Evolutionary conservation across 345 rosid genomes (phyloP), one percentile per base, ranked within the genome.

Genomic region (Hibiscus tridactylites): DNA sequence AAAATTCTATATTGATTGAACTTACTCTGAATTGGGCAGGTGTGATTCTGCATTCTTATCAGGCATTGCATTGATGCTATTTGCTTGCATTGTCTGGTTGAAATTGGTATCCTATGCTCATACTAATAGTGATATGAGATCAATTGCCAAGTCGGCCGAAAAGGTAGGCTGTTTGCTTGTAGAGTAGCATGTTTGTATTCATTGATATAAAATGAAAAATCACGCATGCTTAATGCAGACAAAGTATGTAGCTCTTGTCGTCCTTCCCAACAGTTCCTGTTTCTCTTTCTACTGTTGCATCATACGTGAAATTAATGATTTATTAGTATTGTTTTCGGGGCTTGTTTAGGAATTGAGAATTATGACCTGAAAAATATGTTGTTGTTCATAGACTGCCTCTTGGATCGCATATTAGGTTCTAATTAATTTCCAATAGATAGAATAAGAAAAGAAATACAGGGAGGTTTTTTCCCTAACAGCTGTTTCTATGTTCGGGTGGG

Each of bases 11-110:
- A 64, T 57, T 69, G 42, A 35, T 68, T 68, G 44, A 15, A 49
- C 42, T 49, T 50, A 72, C 75, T 68, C 80, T 72, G 73, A 72
- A 70, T 65, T 72, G 77, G 83, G 81, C 87, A 95, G 98, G 80
- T 90, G 94, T 78, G 96, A 89, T 80, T 95, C 98, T 15, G 97
- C 93, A 57, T 84, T 95, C 78, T 75, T 88, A 65, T 92, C 92
- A 31, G 99, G 98, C 64, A 88, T 85, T 65, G 84, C 97, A 0
- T 79, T 95, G 85, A 95, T 95, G 99, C 89, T 90, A 56, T 84
- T 95, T 79, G 81, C 99, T 74, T 90, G 97, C 83, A 88, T 95
- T 61, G 99, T 92, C 76, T 95, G 99, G 98, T 76, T 95, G 62
- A 95, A 95, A 82, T 76, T 92, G 85, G 92, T 95, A 31, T 92